These are phyloP conservation scores for Colletotrichum cuscutae DNA, from an alignment of 2,329 filamentous ascomycete species.

Conservation along the genomic window DNA sequence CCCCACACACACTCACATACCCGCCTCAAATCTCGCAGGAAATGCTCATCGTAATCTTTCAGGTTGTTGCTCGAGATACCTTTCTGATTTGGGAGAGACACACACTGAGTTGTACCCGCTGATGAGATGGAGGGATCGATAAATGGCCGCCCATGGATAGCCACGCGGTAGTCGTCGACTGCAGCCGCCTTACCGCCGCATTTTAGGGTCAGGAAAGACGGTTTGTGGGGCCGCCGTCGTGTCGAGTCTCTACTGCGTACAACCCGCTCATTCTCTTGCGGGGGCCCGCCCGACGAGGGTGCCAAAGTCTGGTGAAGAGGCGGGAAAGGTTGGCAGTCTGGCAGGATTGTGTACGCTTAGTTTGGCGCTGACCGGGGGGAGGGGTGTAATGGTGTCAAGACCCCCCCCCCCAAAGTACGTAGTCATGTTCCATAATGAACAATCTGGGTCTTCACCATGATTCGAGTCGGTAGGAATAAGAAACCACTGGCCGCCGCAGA, in stretches of 20 bases:
- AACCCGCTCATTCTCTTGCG: constrained; percentile 24
- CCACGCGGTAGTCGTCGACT: constrained; percentile 35
- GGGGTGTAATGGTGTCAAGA: not conserved
- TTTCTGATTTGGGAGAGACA: constrained; percentile 25
- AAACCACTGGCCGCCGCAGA: constrained; percentile 31
- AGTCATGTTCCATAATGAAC: constrained; percentile 1
- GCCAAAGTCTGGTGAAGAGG: constrained; percentile 19
- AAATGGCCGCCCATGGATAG: constrained; percentile 20
- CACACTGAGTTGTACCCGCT: constrained; percentile 10
- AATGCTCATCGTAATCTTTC: constrained; percentile 5
- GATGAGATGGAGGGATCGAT: constrained; percentile 21
- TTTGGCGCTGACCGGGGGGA: constrained; percentile 10
- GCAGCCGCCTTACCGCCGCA: constrained; percentile 34
- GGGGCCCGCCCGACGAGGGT: constrained; percentile 27
- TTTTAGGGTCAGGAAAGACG: constrained; percentile 30
- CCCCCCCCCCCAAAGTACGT: not conserved
- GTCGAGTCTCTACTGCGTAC: constrained; percentile 1
- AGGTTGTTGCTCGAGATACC: constrained; percentile 26
- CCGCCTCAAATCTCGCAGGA: constrained; percentile 22
- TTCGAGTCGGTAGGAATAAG: constrained; percentile 29
- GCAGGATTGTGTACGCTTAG: constrained; percentile 19
- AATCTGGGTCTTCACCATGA: constrained; percentile 31
- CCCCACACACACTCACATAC: constrained; percentile 10
- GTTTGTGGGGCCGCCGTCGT: constrained; percentile 33
- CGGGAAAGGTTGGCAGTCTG: not conserved